Evolutionary conservation across 345 rosid genomes (phyloP).

Genomic region (Noccaea caerulescens): DNA sequence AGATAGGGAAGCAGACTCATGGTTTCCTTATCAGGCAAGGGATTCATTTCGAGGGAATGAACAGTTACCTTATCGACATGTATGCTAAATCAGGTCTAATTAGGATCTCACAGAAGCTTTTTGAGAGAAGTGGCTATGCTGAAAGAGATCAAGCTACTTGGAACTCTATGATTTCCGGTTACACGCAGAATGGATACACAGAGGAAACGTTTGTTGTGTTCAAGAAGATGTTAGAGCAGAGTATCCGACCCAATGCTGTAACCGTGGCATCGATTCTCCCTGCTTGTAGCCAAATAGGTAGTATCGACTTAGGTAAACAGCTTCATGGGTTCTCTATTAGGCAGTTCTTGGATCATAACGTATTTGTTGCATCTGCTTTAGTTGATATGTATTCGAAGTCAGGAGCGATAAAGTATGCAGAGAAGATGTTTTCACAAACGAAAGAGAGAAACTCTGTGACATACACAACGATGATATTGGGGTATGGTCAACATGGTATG

Average conservation of each 20-base stretch:
- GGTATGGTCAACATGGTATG: slow-evolving; percentile 91
- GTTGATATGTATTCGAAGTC: slow-evolving; percentile 88
- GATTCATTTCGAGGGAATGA: slow-evolving; percentile 73
- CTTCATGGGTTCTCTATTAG: slow-evolving; percentile 78
- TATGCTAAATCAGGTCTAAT: slow-evolving; percentile 85
- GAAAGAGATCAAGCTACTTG: slow-evolving; percentile 80
- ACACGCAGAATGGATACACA: slow-evolving; percentile 64
- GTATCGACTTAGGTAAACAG: slow-evolving; percentile 70
- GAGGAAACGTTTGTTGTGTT: slow-evolving; percentile 63
- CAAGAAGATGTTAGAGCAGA: slow-evolving; percentile 64
- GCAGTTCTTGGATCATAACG: slow-evolving; percentile 61
- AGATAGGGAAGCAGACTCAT: slow-evolving; percentile 79
- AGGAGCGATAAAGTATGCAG: slow-evolving; percentile 67
- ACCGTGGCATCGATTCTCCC: slow-evolving; percentile 81
- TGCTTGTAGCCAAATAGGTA: slow-evolving; percentile 71
- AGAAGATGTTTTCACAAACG: slow-evolving; percentile 54
- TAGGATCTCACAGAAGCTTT: slow-evolving; percentile 51
- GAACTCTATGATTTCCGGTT: slow-evolving; percentile 91
- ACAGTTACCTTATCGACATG: slow-evolving; percentile 80
- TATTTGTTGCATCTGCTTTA: slow-evolving; percentile 77
- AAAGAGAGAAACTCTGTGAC: slow-evolving; percentile 75
- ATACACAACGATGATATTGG: slow-evolving; percentile 76
- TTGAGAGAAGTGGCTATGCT: slow-evolving; percentile 44
- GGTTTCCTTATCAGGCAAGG: slow-evolving; percentile 74
- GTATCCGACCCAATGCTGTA: slow-evolving; percentile 66